Base-by-base conservation (phyloP, 768 basidiomycete genomes). In the Hygrophorus russula region DNA sequence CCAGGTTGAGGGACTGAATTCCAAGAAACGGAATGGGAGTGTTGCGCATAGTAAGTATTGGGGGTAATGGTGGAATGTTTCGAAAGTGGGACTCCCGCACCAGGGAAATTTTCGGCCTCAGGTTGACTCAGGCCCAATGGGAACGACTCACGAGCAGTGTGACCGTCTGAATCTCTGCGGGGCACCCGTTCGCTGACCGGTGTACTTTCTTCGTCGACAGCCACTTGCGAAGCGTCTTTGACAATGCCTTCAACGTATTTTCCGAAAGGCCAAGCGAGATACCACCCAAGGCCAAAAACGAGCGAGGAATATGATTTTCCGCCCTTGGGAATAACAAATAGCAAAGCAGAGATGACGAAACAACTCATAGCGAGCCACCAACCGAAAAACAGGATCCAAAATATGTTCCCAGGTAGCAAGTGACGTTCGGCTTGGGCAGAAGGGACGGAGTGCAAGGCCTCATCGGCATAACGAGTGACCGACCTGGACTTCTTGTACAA, bases 401-500 rank as follows among this genome's bases (percentile, higher is more conserved):
- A 81, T 17, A 98, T 73, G 62, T 99, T 99, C 42, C 91, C 94
- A 0, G 90, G 90, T 1, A 90, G 74, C 9, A 97, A 70, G 64
- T 97, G 94, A 20, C 90, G 80, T 55, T 94, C 91, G 2, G 88
- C 91, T 49, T 91, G 87, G 2, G 90, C 85, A 14, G 90, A 94
- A 1, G 96, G 96, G 24, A 88, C 73, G 10, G 85, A 76, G 58
- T 99, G 96, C 3, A 99, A 76, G 0, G 87, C 96, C 46, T 86
- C 80, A 60, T 99, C 96, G 30, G 96, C 96, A 64, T 91, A 78
- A 40, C 94, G 88, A 39, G 93, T 97, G 53, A 99, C 88, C 2
- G 93, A 89, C 27, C 96, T 82, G 27, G 87, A 85, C 59, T 99
- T 99, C 64, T 93, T 92, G 78, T 99, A 99, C 46, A 99, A 63